Conservation (phyloP, 2,329 filamentous ascomycete species). For the Chaetomiaceae sp. region DNA sequence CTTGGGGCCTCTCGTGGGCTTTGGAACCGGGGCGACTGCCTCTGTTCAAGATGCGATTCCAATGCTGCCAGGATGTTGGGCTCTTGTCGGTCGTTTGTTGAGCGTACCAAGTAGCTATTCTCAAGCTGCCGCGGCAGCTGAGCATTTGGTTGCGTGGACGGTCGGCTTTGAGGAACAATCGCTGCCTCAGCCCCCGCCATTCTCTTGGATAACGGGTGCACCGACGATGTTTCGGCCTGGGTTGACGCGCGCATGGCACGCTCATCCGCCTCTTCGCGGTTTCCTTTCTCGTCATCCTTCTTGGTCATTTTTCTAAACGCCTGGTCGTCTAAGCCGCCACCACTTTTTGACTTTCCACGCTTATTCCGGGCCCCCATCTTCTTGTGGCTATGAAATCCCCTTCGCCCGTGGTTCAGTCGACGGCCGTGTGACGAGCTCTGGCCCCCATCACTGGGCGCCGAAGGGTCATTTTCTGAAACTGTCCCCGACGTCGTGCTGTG, state of each 20-base stretch:
- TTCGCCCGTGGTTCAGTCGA: conserved; percentile 11
- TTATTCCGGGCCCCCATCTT: conserved; percentile 17
- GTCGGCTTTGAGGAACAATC: background rate
- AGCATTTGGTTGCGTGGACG: background rate
- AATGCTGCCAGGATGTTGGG: conserved; percentile 24
- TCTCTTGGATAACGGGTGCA: conserved; percentile 27
- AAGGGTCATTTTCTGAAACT: conserved; percentile 8
- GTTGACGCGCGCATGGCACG: conserved; percentile 34
- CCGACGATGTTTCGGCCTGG: conserved; percentile 26
- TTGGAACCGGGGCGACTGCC: background rate
- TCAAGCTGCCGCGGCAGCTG: conserved; percentile 10
- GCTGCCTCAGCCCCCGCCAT: conserved; percentile 11
- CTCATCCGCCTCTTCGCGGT: conserved; percentile 30
- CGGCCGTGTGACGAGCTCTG: conserved; percentile 19
- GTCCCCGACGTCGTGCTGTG: background rate
- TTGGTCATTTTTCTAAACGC: conserved; percentile 24
- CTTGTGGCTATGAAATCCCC: conserved; percentile 16
- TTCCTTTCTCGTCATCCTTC: conserved; percentile 16
- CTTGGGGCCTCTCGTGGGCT: conserved; percentile 7
- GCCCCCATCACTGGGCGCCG: conserved; percentile 9
- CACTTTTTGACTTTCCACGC: conserved; percentile 6
- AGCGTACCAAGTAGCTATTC: conserved; percentile 2
- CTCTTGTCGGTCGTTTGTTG: conserved; percentile 13
- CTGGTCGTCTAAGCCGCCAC: conserved; percentile 7
- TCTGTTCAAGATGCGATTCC: conserved; percentile 28